Evolutionary conservation across 1,284 basidiomycete genomes (phyloP), one percentile per base, ranked within the genome.

Genomic region (Ganoderma lingzhi): DNA sequence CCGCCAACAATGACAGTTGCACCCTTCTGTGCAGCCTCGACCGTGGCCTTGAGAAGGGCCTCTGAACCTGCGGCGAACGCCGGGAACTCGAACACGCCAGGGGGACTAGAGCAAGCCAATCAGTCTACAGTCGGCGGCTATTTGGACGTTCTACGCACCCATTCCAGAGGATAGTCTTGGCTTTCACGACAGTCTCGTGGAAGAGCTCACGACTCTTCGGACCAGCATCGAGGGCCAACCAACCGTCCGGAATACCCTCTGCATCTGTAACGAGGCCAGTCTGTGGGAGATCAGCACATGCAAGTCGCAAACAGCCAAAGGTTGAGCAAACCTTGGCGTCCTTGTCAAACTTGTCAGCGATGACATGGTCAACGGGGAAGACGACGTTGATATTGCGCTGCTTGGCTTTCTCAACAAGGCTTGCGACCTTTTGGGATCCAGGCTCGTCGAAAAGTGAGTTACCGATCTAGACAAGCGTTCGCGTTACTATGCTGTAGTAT

Each of bases 91-190:
- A 99, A 99, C 42, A 99, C 97, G 78, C 97, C 97, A 59, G 97
- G 94, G 53, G 97, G 97, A 63, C 92, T 94, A 73, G 14, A n/a
- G n/a, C 48, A 51, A 19, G 14, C 3, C 15, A 35, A 35, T 35
- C 41, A 6, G 59, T 19, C 64, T 17, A 41, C n/a, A 67, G 39
- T 23, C 58, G 53, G 44, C 39, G 53, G 44, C 39, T 59, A 41
- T 28, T 53, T 8, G 23, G 53, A 17, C 37, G 61, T 30, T 59
- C 9, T 23, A 71, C 84, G 78, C 73, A 91, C 93, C 96, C 97
- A 81, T 99, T 99, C 97, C 97, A 99, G 70, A 99, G 91, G 81
- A 99, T 97, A 61, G 98, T 99, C 89, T 97, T 99, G 72, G 96
- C 87, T 78, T 94, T 91, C 67, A 92, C 81, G 70, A 99, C 96